Evolutionary conservation across 768 basidiomycete genomes (phyloP), one percentile per base, ranked within the genome.

Genomic region (Lactarius akahatsu): DNA sequence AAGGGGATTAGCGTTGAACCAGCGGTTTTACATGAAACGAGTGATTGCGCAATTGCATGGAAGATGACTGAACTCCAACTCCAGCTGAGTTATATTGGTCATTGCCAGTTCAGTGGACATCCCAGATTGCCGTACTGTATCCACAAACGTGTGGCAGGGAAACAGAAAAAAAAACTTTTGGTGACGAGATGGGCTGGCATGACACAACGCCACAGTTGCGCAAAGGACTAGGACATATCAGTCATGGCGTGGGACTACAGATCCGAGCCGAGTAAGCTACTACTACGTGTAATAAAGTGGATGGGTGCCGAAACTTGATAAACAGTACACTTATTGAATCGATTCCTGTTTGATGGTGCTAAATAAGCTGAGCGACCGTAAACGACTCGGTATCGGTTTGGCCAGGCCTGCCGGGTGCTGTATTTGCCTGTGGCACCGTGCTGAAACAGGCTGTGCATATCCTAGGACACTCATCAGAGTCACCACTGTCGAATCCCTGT

Each of bases 131-230:
- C 55, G 55, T 11, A 56, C 30, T 56, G 62, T 41, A 63, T 40
- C 55, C 45, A 16, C 57, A 58, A 58, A 64, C 61, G 40, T 41
- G 61, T 13, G 54, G 54, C 54, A 56, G 47, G 40, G 54, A 58
- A 40, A 58, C 36, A 28, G n/a, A 58, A 40, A 34, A 38, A 40
- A 40, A 38, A 55, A 41, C 11, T 18, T 4, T 57, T 38, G 32
- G 32, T 57, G 45, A 52, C 40, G 61, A 62, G 38, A 47, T 50
- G n/a, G 26, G 15, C 47, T 7, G 57, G 50, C 45, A 26, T 20
- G 47, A 63, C 55, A 38, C 9, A 10, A 41, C 40, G 57, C 50
- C 63, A 40, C 58, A 30, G 40, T 55, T 50, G 64, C 50, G 20
- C 15, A 30, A 13, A 32, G 16, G 57, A 41, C 32, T 62, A 41